phyloP scores from a whole-genome alignment of 768 basidiomycete species.

The Filobasidium floriforme region DNA sequence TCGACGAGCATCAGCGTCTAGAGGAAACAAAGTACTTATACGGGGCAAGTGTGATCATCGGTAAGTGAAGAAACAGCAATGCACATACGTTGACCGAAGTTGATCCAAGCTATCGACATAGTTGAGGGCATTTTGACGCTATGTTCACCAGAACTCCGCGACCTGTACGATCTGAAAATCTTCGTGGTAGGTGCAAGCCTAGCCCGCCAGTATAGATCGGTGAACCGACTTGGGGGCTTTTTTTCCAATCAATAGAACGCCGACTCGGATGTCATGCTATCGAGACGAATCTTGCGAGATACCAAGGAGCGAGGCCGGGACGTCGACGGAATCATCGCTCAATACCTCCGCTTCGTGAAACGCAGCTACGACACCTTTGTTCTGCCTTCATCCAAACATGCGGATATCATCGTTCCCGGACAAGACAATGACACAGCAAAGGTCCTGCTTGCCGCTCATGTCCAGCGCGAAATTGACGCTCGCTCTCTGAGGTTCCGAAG shows the following conservation, averaged over 20 bases:
- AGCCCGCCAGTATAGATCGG: background rate
- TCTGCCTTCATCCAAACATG: constrained; percentile 71
- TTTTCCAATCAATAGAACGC: constrained; percentile 30
- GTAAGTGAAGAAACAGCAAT: constrained; percentile 18
- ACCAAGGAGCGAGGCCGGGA: constrained; percentile 76
- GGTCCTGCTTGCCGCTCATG: constrained; percentile 84
- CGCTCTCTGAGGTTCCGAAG: constrained; percentile 66
- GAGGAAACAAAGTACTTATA: constrained; percentile 68
- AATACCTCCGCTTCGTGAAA: constrained; percentile 87
- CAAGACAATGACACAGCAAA: constrained; percentile 82
- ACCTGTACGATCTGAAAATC: constrained; percentile 83
- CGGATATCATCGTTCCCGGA: constrained; percentile 96
- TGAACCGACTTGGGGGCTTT: background rate
- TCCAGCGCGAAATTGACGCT: constrained; percentile 72
- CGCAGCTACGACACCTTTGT: constrained; percentile 92
- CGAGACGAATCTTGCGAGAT: constrained; percentile 80
- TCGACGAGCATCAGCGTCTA: constrained; percentile 63
- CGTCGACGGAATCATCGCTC: constrained; percentile 66
- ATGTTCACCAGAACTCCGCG: constrained; percentile 67
- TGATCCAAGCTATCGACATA: constrained; percentile 30
- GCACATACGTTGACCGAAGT: background rate
- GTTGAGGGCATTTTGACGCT: constrained; percentile 90
- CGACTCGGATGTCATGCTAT: constrained; percentile 95
- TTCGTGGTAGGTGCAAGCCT: constrained; percentile 31
- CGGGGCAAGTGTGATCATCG: constrained; percentile 84